These are phyloP conservation scores for Candida berthetii DNA, from an alignment of 805 yeast genomes.

Conservation along the genomic window DNA sequence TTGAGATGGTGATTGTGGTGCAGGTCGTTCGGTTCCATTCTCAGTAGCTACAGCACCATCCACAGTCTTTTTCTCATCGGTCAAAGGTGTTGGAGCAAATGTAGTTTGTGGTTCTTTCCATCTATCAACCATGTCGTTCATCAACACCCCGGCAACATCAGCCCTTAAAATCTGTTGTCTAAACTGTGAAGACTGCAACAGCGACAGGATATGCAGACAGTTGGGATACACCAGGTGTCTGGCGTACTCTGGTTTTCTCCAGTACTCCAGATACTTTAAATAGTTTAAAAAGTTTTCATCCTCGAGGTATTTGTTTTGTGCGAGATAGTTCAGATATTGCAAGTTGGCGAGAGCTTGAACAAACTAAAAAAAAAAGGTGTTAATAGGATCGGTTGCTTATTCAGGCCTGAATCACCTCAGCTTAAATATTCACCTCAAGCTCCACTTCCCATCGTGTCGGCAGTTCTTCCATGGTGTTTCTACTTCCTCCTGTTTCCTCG, in stretches of 20 bases:
- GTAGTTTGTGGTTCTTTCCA: constrained; percentile 35
- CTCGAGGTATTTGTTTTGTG: constrained; percentile 74
- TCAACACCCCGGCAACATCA: constrained; percentile 49
- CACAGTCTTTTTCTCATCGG: background rate
- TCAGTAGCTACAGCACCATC: background rate
- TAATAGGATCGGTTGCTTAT: too few species aligned
- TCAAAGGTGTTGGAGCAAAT: constrained; percentile 20
- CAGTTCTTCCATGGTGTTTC: constrained; percentile 23
- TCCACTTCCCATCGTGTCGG: constrained; percentile 88
- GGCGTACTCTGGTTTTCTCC: constrained; percentile 71
- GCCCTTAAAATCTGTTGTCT: constrained; percentile 50
- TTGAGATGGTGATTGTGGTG: too few species aligned
- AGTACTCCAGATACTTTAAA: constrained; percentile 75
- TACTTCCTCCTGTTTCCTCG: too few species aligned
- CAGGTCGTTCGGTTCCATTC: too few species aligned
- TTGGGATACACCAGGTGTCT: constrained; percentile 78
- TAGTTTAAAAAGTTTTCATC: constrained; percentile 70
- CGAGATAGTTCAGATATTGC: constrained; percentile 79
- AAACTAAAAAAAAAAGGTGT: constrained; percentile 38
- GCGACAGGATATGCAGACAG: constrained; percentile 67
- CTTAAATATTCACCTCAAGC: constrained; percentile 51
- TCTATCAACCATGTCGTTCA: constrained; percentile 72
- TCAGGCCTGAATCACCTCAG: too few species aligned
- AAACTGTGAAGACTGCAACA: constrained; percentile 42
- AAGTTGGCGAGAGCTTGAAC: constrained; percentile 90